Evolutionary conservation across 805 yeast genomes (phyloP).

Genomic region (Ogataea chonburiensis): DNA sequence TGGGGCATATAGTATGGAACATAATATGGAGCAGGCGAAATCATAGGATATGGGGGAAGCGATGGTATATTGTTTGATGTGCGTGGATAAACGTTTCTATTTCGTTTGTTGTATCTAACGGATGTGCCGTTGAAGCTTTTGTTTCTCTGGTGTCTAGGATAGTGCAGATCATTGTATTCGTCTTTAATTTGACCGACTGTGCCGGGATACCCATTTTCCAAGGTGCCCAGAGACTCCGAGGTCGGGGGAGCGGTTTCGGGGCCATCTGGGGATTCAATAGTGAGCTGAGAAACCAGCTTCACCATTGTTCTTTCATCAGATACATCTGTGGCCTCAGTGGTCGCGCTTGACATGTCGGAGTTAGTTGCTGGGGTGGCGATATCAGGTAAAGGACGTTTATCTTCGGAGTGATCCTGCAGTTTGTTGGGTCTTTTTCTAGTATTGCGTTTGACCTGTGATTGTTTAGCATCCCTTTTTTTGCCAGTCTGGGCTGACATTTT

Average conservation of each 20-base stretch:
- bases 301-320: slow-evolving; percentile 13
- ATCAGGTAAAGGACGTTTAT: neutral
- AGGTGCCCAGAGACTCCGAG: slow-evolving; percentile 14
- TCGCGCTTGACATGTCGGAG: slow-evolving; percentile 12
- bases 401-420: slow-evolving; percentile 1
- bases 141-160: slow-evolving; percentile 9
- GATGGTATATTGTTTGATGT: slow-evolving; percentile 11
- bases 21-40: slow-evolving; percentile 20
- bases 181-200: slow-evolving; percentile 2
- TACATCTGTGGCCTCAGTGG: slow-evolving; percentile 14
- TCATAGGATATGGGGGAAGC: slow-evolving; percentile 19
- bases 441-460: slow-evolving; percentile 4
- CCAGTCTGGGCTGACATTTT: slow-evolving; percentile 3
- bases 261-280: slow-evolving; percentile 6
- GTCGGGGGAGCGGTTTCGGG: slow-evolving; percentile 15
- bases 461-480: slow-evolving; percentile 10
- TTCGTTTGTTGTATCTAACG: slow-evolving; percentile 13
- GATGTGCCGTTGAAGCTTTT: slow-evolving; percentile 7
- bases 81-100: slow-evolving; percentile 13
- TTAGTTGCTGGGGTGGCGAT: slow-evolving; percentile 9
- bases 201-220: slow-evolving; percentile 10
- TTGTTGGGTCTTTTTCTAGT: slow-evolving; percentile 4
- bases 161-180: slow-evolving; percentile 6
- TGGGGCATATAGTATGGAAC: slow-evolving; percentile 22
- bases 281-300: slow-evolving; percentile 8